These are phyloP conservation scores for Raffaelea albimanens DNA, from an alignment of 2,329 filamentous ascomycete genomes.

Conservation along the genomic window DNA sequence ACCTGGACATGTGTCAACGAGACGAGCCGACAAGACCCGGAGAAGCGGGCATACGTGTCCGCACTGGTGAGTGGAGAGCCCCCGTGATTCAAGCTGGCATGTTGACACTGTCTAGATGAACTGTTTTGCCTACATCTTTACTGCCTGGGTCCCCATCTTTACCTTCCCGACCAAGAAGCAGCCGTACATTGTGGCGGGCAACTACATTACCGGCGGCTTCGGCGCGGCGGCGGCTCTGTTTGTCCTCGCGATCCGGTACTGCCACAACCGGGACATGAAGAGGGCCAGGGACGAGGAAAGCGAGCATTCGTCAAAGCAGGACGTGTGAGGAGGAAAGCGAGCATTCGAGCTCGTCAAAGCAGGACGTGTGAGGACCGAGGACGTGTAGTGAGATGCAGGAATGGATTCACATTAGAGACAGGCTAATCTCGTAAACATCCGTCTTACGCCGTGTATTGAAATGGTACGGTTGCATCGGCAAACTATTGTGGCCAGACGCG, in stretches of 20 bases:
- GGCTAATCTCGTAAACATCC: too few species aligned
- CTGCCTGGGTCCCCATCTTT: conserved; percentile 20
- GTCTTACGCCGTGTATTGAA: too few species aligned
- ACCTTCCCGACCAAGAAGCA: conserved; percentile 20
- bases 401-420: too few species aligned
- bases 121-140: conserved; percentile 19
- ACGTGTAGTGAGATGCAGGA: too few species aligned
- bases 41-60: conserved; percentile 19
- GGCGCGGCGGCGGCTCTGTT: conserved; percentile 11
- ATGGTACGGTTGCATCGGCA: too few species aligned
- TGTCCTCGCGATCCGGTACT: conserved; percentile 14
- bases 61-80: conserved; percentile 13
- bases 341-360: too few species aligned
- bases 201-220: conserved; percentile 20
- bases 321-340: too few species aligned
- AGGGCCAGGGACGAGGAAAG: too few species aligned
- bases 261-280: conserved; percentile 15
- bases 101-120: conserved; percentile 15
- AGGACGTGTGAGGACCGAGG: too few species aligned
- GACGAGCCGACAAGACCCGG: conserved; percentile 15
- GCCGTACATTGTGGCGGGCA: conserved; percentile 19
- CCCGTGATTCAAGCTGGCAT: neutral
- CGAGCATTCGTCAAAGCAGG: too few species aligned
- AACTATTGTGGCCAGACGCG: too few species aligned
- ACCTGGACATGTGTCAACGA: conserved; percentile 20